Evolutionary conservation across 2,329 filamentous ascomycete genomes (phyloP).

Genomic region (Cladosporium phlei): DNA sequence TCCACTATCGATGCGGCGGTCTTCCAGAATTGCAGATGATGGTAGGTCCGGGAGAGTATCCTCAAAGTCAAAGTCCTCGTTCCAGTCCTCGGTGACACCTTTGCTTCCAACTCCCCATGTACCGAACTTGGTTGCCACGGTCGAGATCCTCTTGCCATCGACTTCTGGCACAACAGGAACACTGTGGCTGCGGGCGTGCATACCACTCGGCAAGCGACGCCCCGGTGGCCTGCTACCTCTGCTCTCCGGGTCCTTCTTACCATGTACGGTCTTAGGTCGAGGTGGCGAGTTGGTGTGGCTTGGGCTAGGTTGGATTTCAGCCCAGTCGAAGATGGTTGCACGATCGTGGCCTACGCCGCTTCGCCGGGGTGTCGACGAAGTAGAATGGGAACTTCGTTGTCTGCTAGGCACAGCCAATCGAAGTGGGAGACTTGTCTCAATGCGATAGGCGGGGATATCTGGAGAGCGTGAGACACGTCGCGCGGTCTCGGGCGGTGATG

Average conservation of each 20-base stretch:
- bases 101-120: slow-evolving; percentile 79
- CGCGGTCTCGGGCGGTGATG: slow-evolving; percentile 4
- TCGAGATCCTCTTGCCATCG: slow-evolving; percentile 47
- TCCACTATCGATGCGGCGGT: slow-evolving; percentile 41
- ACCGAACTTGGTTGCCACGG: slow-evolving; percentile 66
- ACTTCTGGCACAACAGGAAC: slow-evolving; percentile 66
- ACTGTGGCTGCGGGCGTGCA: slow-evolving; percentile 75
- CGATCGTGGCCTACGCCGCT: slow-evolving; percentile 35
- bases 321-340: slow-evolving; percentile 73
- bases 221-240: slow-evolving; percentile 64
- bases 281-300: slow-evolving; percentile 59
- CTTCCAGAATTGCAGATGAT: slow-evolving; percentile 35
- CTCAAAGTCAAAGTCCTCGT: slow-evolving; percentile 79
- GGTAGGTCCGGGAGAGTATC: slow-evolving; percentile 35
- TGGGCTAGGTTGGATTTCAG: slow-evolving; percentile 60
- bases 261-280: slow-evolving; percentile 69
- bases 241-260: slow-evolving; percentile 66
- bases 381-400: slow-evolving; percentile 28
- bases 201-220: slow-evolving; percentile 63
- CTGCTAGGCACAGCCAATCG: slow-evolving; percentile 24
- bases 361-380: slow-evolving; percentile 35
- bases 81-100: slow-evolving; percentile 80
- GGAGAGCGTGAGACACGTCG: slow-evolving; percentile 3
- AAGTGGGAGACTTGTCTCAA: slow-evolving; percentile 17
- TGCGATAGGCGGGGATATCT: not conserved